Evolutionary conservation across 108 stramenopile species (phyloP).

Genomic region (Nitzschia sp.): DNA sequence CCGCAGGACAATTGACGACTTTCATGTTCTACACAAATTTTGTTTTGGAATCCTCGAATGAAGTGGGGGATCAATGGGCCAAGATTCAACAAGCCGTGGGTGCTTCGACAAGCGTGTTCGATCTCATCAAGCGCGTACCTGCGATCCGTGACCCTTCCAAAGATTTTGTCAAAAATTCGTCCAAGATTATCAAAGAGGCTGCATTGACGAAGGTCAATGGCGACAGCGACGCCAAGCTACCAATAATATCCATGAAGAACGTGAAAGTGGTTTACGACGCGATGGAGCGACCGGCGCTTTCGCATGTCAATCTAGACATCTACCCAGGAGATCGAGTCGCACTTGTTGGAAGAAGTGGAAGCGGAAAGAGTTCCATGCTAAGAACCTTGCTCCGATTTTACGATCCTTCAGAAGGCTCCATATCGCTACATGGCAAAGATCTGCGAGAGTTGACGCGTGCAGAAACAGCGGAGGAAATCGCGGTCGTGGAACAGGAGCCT

Average conservation of each 20-base stretch:
- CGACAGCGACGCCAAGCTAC: constrained; percentile 11
- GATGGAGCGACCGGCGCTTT: constrained; percentile 74
- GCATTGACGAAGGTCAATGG: constrained; percentile 14
- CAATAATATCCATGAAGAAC: constrained; percentile 63
- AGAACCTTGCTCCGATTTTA: constrained; percentile 91
- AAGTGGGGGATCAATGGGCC: constrained; percentile 88
- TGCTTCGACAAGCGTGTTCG: constrained; percentile 81
- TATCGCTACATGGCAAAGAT: constrained; percentile 77
- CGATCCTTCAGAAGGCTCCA: constrained; percentile 83
- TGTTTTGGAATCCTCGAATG: constrained; percentile 80
- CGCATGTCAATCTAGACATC: constrained; percentile 65
- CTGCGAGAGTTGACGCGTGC: constrained; percentile 72
- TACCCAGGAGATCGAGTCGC: constrained; percentile 90
- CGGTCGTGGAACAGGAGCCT: constrained; percentile 92
- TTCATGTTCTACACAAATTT: constrained; percentile 86
- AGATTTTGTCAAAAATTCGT: background rate
- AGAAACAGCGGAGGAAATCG: constrained; percentile 68
- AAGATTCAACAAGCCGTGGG: constrained; percentile 84
- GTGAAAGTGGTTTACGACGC: constrained; percentile 66
- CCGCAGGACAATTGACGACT: constrained; percentile 66
- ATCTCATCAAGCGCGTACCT: constrained; percentile 72
- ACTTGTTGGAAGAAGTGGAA: constrained; percentile 91
- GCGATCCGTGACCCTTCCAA: constrained; percentile 60
- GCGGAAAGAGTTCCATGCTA: constrained; percentile 91
- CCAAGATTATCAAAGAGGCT: background rate